phyloP scores from a whole-genome alignment of 225 moss, liverwort and hornwort species.

The Bryum argenteum region DNA sequence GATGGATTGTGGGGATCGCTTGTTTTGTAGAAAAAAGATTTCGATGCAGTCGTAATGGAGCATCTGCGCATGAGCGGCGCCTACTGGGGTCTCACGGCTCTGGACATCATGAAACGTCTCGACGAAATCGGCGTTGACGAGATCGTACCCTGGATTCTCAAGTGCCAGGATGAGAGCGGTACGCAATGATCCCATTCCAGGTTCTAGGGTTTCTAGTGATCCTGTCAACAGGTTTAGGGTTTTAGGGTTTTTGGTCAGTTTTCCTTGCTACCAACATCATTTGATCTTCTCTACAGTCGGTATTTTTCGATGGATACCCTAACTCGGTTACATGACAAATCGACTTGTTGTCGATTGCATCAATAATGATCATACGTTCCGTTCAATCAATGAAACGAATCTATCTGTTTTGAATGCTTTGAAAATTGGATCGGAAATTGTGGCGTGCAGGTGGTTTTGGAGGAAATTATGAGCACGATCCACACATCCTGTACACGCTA shows the following conservation, averaged over 20 bases:
- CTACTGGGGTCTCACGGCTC: conserved; percentile 85
- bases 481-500: conserved; percentile 80
- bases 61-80: conserved; percentile 93
- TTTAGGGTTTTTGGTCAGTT: background rate
- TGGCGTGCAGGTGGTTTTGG: conserved; percentile 69
- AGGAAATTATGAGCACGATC: conserved; percentile 84
- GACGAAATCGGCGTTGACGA: conserved; percentile 69
- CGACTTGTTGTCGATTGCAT: no score
- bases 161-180: conserved; percentile 79
- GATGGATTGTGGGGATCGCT: background rate
- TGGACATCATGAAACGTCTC: conserved; percentile 84
- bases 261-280: background rate
- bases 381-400: no score
- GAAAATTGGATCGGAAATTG: background rate
- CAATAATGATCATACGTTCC: background rate
- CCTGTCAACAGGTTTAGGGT: background rate
- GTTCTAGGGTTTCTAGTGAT: background rate
- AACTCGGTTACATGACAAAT: background rate
- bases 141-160: conserved; percentile 70
- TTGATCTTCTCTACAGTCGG: background rate
- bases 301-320: background rate
- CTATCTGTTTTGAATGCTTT: background rate
- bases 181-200: background rate
- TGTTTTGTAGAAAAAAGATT: conserved; percentile 64
- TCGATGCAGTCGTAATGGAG: conserved; percentile 84